Percentiles rank a stretch among this genome's conserved stretches.
These are phyloP conservation scores for Fusarium succisae DNA, from an alignment of 2,329 filamentous ascomycete genomes.

Conservation along the genomic window DNA sequence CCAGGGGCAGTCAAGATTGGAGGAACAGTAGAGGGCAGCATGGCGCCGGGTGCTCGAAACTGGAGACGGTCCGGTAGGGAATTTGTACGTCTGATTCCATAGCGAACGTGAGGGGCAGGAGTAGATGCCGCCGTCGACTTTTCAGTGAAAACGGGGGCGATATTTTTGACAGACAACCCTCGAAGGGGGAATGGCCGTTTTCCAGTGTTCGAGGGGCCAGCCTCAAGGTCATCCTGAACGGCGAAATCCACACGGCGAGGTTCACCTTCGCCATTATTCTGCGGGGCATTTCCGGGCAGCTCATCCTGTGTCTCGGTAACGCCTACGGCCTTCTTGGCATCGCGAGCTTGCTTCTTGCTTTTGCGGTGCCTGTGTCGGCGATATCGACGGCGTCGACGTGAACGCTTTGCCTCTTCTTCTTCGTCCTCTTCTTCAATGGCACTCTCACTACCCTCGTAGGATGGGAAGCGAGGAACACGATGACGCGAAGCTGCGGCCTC, in stretches of 20 bases:
- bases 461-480: conserved; percentile 49
- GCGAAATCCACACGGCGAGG: conserved; percentile 69
- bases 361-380: conserved; percentile 52
- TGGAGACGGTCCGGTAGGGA: conserved; percentile 76
- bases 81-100: conserved; percentile 76
- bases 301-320: conserved; percentile 46
- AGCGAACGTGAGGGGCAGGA: conserved; percentile 65
- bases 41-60: conserved; percentile 58
- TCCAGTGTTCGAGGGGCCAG: conserved; percentile 24
- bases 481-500: conserved; percentile 52
- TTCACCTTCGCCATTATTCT: conserved; percentile 48
- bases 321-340: conserved; percentile 38
- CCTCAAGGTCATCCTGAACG: conserved; percentile 43
- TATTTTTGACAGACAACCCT: conserved; percentile 70
- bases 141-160: conserved; percentile 76
- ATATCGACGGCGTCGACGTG: conserved; percentile 48
- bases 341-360: conserved; percentile 55
- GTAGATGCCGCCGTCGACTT: conserved; percentile 51
- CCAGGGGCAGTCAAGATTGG: conserved; percentile 47
- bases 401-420: conserved; percentile 52
- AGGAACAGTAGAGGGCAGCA: conserved; percentile 60
- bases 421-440: conserved; percentile 56
- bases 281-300: conserved; percentile 39
- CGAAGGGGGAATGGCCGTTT: conserved; percentile 65
- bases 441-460: conserved; percentile 54